Conservation (phyloP, 495 filamentous ascomycete genomes). For the Bombardia bombarda region DNA sequence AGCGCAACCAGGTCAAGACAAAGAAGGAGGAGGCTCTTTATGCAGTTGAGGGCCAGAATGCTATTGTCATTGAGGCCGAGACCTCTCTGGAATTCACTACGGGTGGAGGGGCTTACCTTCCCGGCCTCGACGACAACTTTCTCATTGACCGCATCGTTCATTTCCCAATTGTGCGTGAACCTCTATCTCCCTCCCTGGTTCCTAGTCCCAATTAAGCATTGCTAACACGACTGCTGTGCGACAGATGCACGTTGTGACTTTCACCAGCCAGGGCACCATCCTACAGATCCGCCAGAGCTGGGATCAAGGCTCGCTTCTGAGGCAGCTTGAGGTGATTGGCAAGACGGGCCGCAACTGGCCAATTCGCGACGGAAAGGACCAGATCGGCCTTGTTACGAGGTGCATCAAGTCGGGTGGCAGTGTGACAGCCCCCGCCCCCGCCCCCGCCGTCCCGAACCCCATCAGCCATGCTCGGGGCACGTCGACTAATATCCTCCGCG, state of each 20-base stretch:
- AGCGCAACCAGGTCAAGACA: slow-evolving; percentile 65
- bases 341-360: slow-evolving; percentile 85
- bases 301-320: slow-evolving; percentile 91
- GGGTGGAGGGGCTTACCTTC: slow-evolving; percentile 82
- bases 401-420: slow-evolving; percentile 34
- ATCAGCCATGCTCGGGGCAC: slow-evolving; percentile 33
- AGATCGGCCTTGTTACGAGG: slow-evolving; percentile 60
- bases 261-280: slow-evolving; percentile 69
- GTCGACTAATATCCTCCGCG: slow-evolving; percentile 44
- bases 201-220: too few species aligned
- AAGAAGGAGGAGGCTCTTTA: slow-evolving; percentile 67
- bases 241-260: slow-evolving; percentile 85
- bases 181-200: too few species aligned
- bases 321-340: slow-evolving; percentile 90
- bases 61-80: slow-evolving; percentile 69
- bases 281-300: slow-evolving; percentile 79
- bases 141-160: slow-evolving; percentile 72
- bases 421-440: slow-evolving; percentile 9
- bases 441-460: slow-evolving; percentile 2
- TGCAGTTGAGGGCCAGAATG: slow-evolving; percentile 60
- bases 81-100: slow-evolving; percentile 73
- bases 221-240: slow-evolving; percentile 21
- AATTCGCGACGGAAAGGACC: slow-evolving; percentile 81
- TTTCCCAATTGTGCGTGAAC: slow-evolving; percentile 74
- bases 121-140: slow-evolving; percentile 90